Evolutionary conservation across 2,329 filamentous ascomycete species (phyloP).

Genomic region (Triangularia verruculosa): DNA sequence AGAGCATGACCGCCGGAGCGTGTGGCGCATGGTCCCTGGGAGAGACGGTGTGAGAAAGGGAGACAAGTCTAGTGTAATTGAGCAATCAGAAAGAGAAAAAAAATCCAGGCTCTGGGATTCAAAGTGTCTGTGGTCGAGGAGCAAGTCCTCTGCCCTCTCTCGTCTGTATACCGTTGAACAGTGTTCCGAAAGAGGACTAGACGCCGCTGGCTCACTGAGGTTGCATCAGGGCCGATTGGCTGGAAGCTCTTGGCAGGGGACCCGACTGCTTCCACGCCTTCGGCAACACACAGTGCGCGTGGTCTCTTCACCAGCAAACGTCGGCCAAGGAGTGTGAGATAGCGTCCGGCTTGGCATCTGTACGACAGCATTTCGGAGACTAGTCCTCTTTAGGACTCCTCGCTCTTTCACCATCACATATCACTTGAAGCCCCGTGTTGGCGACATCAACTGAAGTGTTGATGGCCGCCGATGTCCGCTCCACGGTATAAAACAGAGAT

Average conservation of each 20-base stretch:
- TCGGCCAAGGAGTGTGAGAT: not conserved
- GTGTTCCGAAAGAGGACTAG: conserved; percentile 31
- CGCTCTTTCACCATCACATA: not conserved
- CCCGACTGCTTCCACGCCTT: too few relatives aligned
- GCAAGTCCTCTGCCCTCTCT: not conserved
- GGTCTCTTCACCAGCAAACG: not conserved
- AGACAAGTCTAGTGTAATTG: not conserved
- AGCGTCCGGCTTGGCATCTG: not conserved
- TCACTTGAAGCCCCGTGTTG: too few relatives aligned
- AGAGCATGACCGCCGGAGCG: conserved; percentile 56
- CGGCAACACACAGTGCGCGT: not conserved
- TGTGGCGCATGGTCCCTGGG: conserved; percentile 44
- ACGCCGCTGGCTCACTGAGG: conserved; percentile 24
- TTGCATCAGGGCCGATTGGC: too few relatives aligned
- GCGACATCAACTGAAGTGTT: not conserved
- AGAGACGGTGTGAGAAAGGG: not conserved
- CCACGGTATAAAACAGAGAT: not conserved
- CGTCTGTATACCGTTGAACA: not conserved
- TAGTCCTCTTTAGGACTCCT: conserved; percentile 30
- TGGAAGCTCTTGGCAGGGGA: too few relatives aligned
- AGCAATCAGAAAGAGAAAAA: not conserved
- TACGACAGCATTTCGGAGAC: conserved; percentile 33
- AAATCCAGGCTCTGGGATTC: not conserved
- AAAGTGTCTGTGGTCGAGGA: not conserved
- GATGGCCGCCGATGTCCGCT: not conserved